These are phyloP conservation scores for Verticillium longisporum DNA, from an alignment of 2,329 filamentous ascomycete species.

Conservation along the genomic window DNA sequence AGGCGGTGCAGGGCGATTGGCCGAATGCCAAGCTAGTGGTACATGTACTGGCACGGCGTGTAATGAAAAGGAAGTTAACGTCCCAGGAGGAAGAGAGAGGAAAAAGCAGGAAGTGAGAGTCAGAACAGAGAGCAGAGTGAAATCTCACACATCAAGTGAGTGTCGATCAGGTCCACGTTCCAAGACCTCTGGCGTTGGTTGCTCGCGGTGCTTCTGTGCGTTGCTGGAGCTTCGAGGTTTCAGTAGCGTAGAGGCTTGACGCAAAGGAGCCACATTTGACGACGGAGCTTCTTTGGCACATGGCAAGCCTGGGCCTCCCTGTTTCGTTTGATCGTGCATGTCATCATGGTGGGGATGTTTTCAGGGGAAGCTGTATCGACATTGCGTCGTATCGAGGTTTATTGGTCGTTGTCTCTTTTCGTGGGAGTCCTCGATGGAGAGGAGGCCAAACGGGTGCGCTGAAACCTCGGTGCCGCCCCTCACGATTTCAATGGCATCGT, in stretches of 20 bases:
- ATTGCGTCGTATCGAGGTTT: neutral
- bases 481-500: neutral
- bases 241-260: neutral
- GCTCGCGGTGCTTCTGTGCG: neutral
- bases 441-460: neutral
- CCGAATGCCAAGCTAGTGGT: neutral
- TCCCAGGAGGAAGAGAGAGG: neutral
- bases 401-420: neutral
- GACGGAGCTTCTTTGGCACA: neutral
- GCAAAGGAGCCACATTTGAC: neutral
- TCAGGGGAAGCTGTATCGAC: neutral
- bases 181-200: neutral
- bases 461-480: neutral
- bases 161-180: neutral
- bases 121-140: neutral
- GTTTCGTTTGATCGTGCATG: neutral
- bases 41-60: neutral
- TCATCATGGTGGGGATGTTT: neutral
- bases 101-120: neutral
- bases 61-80: too few species aligned
- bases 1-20: neutral
- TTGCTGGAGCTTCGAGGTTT: neutral
- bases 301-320: neutral
- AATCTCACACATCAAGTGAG: neutral
- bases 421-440: neutral